A percentile compares a stretch with the other conserved stretches of the same genome.
phyloP scores from a whole-genome alignment of 768 basidiomycete genomes.

The Mycena floridula region DNA sequence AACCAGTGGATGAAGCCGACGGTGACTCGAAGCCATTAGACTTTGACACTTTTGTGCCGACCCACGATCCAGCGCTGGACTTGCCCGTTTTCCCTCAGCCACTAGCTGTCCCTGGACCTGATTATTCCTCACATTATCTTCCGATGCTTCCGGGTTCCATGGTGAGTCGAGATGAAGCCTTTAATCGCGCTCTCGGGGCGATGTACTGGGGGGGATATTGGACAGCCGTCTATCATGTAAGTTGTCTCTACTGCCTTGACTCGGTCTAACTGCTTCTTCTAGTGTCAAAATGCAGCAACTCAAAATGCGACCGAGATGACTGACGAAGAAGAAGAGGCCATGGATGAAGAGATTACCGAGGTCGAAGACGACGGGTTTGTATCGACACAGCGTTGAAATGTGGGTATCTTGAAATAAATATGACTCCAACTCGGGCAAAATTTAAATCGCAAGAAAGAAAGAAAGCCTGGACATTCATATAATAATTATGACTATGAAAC shows the following conservation, averaged over 20 bases:
- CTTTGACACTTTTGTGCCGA: slow-evolving; percentile 66
- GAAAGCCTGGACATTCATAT: neutral
- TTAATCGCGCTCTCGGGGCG: slow-evolving; percentile 64
- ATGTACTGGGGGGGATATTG: slow-evolving; percentile 90
- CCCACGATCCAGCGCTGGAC: slow-evolving; percentile 60
- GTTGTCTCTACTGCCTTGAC: slow-evolving; percentile 14
- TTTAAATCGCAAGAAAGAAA: no score
- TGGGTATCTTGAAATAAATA: no score
- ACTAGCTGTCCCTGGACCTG: slow-evolving; percentile 11
- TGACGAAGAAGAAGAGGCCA: neutral
- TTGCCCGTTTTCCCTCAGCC: slow-evolving; percentile 14
- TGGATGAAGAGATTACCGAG: no score
- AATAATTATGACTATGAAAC: neutral
- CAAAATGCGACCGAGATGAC: neutral
- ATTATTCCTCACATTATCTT: slow-evolving; percentile 20
- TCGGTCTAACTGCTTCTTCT: neutral
- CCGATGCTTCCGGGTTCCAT: slow-evolving; percentile 27
- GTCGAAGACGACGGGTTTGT: neutral
- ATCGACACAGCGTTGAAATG: neutral
- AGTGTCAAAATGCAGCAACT: neutral
- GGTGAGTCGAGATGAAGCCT: slow-evolving; percentile 69
- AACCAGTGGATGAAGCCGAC: slow-evolving; percentile 20
- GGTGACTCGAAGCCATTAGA: slow-evolving; percentile 57
- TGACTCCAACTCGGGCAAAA: no score
- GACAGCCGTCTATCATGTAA: slow-evolving; percentile 79